phyloP scores from a whole-genome alignment of 495 filamentous ascomycete species.

The Lichenothelia convexa region DNA sequence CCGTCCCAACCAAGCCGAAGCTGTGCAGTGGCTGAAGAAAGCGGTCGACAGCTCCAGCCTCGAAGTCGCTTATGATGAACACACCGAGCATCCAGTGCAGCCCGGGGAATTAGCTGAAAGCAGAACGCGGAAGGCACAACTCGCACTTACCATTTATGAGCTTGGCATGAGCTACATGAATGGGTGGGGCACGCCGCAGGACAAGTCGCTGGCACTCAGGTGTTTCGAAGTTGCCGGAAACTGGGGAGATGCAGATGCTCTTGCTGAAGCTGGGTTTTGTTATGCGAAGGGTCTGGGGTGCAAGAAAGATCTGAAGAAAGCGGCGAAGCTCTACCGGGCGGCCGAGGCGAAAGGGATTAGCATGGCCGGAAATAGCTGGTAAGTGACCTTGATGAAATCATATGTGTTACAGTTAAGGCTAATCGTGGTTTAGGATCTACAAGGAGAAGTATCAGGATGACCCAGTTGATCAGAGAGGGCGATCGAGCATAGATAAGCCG shows the following conservation, averaged over 20 bases:
- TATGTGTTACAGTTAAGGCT: not conserved
- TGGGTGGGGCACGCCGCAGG: conserved; percentile 89
- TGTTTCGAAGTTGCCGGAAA: conserved; percentile 93
- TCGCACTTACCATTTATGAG: conserved; percentile 89
- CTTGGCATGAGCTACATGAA: conserved; percentile 94
- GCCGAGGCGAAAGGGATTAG: conserved; percentile 86
- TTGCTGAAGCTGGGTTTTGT: conserved; percentile 30
- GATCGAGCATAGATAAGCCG: conserved; percentile 16
- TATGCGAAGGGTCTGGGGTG: conserved; percentile 32
- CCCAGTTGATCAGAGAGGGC: conserved; percentile 19
- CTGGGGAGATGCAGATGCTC: conserved; percentile 93
- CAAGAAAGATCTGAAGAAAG: conserved; percentile 92
- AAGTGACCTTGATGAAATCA: conserved; percentile 25
- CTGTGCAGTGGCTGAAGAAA: conserved; percentile 73
- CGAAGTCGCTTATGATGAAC: conserved; percentile 68
- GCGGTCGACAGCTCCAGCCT: conserved; percentile 70
- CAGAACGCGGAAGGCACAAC: conserved; percentile 72
- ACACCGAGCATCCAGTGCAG: no score
- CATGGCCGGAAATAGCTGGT: conserved; percentile 98
- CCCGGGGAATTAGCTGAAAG: conserved; percentile 34
- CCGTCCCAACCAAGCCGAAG: conserved; percentile 74
- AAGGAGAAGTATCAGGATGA: conserved; percentile 77
- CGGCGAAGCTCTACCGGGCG: conserved; percentile 73
- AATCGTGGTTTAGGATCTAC: conserved; percentile 50
- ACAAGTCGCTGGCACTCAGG: conserved; percentile 68